Percentiles rank a stretch among this genome's conserved stretches.
These are phyloP conservation scores for Jasminum sambac DNA, from an alignment of 257 asterid species.

Conservation along the genomic window DNA sequence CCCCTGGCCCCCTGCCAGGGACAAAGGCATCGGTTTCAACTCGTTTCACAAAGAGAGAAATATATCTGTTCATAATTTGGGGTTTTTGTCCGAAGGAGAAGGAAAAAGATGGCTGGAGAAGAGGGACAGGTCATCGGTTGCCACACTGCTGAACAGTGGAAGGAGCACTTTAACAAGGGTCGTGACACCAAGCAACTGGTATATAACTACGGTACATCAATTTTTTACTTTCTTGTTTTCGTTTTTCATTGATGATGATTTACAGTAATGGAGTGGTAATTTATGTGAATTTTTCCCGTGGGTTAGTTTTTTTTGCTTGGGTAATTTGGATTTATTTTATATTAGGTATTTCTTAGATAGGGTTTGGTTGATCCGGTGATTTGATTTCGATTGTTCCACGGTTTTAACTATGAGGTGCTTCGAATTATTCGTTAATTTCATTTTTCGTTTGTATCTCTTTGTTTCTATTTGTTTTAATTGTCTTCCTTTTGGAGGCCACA, in stretches of 20 bases:
- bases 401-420: neutral
- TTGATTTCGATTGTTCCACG: neutral
- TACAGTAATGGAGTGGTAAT: neutral
- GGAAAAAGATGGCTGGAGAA: slow-evolving; percentile 44
- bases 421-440: neutral
- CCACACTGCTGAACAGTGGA: slow-evolving; percentile 63
- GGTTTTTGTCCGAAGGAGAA: neutral
- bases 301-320: neutral
- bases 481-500: neutral
- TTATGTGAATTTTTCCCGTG: neutral
- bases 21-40: slow-evolving; percentile 14
- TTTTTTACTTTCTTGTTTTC: neutral
- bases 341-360: neutral
- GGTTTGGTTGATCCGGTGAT: neutral
- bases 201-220: neutral
- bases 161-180: slow-evolving; percentile 38
- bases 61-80: neutral
- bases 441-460: neutral
- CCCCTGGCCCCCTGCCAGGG: slow-evolving; percentile 17
- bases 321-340: neutral
- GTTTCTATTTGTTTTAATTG: neutral
- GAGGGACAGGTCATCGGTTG: slow-evolving; percentile 74
- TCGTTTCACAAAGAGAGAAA: neutral
- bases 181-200: slow-evolving; percentile 58
- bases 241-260: neutral